phyloP scores from a whole-genome alignment of 306 rosid genomes.

The Aeschynomene evenia region DNA sequence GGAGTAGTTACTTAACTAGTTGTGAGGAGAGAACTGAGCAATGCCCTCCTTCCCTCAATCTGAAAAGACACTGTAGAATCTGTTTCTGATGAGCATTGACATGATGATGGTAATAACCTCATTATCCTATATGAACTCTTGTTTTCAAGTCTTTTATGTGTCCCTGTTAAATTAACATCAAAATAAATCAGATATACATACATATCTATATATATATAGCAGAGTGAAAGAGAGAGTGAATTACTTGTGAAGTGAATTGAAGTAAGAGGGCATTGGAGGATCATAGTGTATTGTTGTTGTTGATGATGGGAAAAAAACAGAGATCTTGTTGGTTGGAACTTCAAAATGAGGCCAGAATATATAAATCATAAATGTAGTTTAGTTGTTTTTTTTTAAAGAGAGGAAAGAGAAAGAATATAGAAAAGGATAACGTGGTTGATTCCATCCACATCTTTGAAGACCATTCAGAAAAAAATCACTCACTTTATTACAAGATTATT shows the following conservation, averaged over 20 bases:
- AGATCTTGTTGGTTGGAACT: constrained; percentile 39
- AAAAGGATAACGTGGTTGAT: constrained; percentile 43
- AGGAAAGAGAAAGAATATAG: too few relatives aligned
- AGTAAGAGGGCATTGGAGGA: constrained; percentile 49
- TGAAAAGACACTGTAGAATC: constrained; percentile 35
- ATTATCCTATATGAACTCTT: constrained; percentile 37
- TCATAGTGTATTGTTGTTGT: constrained; percentile 39
- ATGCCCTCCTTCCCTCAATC: constrained; percentile 72
- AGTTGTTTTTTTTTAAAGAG: too few relatives aligned
- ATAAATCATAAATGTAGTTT: too few relatives aligned
- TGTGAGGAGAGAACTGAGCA: constrained; percentile 60
- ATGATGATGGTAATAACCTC: constrained; percentile 43
- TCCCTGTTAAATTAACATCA: constrained; percentile 51
- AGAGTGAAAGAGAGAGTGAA: constrained; percentile 26
- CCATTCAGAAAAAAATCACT: not conserved
- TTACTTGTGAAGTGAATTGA: constrained; percentile 50
- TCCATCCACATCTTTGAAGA: constrained; percentile 65
- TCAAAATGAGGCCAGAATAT: constrained; percentile 12
- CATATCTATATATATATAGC: constrained; percentile 18
- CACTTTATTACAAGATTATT: not conserved
- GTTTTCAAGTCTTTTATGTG: constrained; percentile 43
- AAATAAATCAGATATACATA: constrained; percentile 23
- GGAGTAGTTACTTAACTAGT: constrained; percentile 56
- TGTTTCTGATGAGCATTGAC: constrained; percentile 51
- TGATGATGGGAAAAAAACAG: constrained; percentile 52